Conservation (phyloP, 2,329 filamentous ascomycete species). For the Dactylella cylindrospora region DNA sequence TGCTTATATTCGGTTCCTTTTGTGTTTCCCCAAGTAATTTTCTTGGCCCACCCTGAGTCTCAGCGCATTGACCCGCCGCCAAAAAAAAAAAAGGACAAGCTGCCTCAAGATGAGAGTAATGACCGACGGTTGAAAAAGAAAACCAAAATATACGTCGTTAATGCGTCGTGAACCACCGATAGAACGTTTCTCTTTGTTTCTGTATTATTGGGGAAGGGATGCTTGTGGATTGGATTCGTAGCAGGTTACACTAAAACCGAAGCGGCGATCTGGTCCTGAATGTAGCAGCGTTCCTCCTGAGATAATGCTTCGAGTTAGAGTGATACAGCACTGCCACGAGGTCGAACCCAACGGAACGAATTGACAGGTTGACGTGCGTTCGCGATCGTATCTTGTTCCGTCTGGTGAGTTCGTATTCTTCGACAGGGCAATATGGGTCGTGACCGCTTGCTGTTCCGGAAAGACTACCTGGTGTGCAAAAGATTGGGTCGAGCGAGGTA, state of each 20-base stretch:
- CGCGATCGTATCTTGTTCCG: conserved; percentile 7
- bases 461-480: conserved; percentile 14
- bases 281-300: conserved; percentile 22
- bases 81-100: conserved; percentile 12
- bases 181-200: conserved; percentile 23
- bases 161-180: conserved; percentile 20
- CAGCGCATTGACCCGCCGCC: conserved; percentile 24
- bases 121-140: too few relatives aligned
- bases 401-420: not conserved
- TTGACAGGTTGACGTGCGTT: conserved; percentile 24
- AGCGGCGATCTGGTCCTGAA: conserved; percentile 33
- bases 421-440: conserved; percentile 36
- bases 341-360: conserved; percentile 25
- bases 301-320: conserved; percentile 10
- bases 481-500: conserved; percentile 18
- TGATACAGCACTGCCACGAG: conserved; percentile 35
- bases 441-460: conserved; percentile 32
- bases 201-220: conserved; percentile 30
- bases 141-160: conserved; percentile 19
- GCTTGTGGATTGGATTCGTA: conserved; percentile 19
- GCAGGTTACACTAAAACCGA: conserved; percentile 37
- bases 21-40: conserved; percentile 26
- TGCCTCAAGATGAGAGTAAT: conserved; percentile 2
- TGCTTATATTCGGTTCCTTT: conserved; percentile 32
- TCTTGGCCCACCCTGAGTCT: conserved; percentile 35